Evolutionary conservation across 352 stramenopile genomes (phyloP).

Genomic region (Blastocystis sp.): DNA sequence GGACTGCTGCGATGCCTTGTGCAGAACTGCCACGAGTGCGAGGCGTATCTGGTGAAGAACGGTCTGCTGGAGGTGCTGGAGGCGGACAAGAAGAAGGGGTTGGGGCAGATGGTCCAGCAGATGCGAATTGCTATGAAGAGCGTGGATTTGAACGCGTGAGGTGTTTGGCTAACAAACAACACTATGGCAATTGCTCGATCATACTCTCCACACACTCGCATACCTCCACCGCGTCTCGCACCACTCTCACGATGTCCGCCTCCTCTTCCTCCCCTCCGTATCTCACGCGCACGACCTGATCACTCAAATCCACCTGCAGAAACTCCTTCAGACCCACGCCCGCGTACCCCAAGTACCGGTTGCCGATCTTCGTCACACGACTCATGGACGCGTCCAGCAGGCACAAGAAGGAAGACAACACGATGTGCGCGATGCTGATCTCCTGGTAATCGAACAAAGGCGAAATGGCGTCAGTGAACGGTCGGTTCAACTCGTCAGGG

Average conservation of each 20-base stretch:
- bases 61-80: conserved; percentile 21
- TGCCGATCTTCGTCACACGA: background rate
- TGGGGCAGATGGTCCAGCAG: background rate
- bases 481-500: background rate
- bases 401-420: conserved; percentile 18
- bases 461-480: conserved; percentile 14
- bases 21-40: conserved; percentile 6
- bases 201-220: conserved; percentile 22
- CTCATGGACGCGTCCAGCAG: conserved; percentile 25
- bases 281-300: conserved; percentile 24
- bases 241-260: background rate
- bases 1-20: conserved; percentile 18
- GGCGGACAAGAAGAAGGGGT: background rate
- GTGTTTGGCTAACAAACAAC: conserved; percentile 18
- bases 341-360: conserved; percentile 23
- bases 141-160: background rate
- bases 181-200: background rate
- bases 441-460: conserved; percentile 34
- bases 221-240: background rate
- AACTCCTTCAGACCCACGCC: conserved; percentile 31
- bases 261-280: background rate
- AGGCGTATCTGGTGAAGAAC: background rate
- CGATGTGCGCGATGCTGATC: background rate
- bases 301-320: conserved; percentile 11
- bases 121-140: background rate